Base-by-base conservation (phyloP, 2,329 filamentous ascomycete species). In the Corynespora cassiicola region DNA sequence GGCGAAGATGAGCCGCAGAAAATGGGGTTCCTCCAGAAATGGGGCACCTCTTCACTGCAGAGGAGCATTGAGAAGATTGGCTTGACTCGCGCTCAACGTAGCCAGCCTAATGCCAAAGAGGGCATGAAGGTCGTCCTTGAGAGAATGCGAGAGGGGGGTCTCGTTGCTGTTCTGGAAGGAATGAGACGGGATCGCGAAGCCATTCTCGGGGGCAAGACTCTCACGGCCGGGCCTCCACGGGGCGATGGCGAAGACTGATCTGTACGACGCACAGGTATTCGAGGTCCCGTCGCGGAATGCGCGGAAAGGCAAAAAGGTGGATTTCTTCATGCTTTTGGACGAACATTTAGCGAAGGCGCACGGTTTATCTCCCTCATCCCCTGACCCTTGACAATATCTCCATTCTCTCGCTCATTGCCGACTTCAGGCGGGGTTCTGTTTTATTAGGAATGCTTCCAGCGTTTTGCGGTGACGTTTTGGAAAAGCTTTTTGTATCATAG, bases 121-220 rank as follows among this genome's bases (percentile, higher is more conserved):
- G 88, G 88, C 31, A 92, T 94, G 88, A 84, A 81, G 39, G 81
- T 91, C 23, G 88, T 94, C 7, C 75, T 94, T 15, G 86, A 90
- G 67, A 76, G 88, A 31, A 66, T 88, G 60, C 74, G 85, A 36
- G 74, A 76, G 41, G 85, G 85, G 24, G 86, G 85, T 1, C 71
- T 88, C 12, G 82, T 86, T 11, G 84, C 70, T 15, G 85, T 87
- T n/a, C 69, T 88, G 19, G 85, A 87, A 50, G 84, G 83, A 18
- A 87, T 87, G 84, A 74, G 82, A 34, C 72, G 75, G 53, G 84
- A 87, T 57, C 74, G 78, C 25, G 75, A 80, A 52, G 41, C 58
- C 19, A 65, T 65, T 7, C 43, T 63, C 7, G 56, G 56, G 3
- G 61, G 61, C 7, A 37, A 48, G 29, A n/a, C 30, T 7, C 31